Conservation (phyloP, 768 basidiomycete species). For the Sarcodon sp. region DNA sequence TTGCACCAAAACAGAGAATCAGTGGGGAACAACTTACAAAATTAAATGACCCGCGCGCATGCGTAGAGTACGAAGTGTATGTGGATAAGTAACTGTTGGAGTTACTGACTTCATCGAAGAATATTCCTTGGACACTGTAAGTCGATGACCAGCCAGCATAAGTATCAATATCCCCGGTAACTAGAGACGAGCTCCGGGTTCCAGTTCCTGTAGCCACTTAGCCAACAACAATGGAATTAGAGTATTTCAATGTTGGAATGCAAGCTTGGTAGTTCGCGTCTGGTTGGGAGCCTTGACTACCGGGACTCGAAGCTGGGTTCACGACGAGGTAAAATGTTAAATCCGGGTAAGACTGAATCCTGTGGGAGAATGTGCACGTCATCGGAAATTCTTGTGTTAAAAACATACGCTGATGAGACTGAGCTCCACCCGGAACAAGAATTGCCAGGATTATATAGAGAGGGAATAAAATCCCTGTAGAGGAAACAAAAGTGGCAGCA, state of each 20-base stretch:
- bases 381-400: no score
- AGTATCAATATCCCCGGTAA: slow-evolving; percentile 16
- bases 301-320: slow-evolving; percentile 21
- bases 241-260: slow-evolving; percentile 9
- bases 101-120: slow-evolving; percentile 21
- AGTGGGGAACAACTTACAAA: slow-evolving; percentile 8
- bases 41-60: slow-evolving; percentile 9
- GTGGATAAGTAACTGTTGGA: slow-evolving; percentile 6
- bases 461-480: slow-evolving; percentile 7
- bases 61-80: slow-evolving; percentile 13
- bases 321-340: slow-evolving; percentile 18
- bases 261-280: slow-evolving; percentile 18
- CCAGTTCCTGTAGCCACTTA: slow-evolving; percentile 19
- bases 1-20: no score
- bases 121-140: slow-evolving; percentile 20
- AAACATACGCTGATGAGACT: no score
- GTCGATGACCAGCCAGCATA: slow-evolving; percentile 17
- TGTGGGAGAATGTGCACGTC: no score
- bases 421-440: no score
- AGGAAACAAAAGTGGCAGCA: no score
- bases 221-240: slow-evolving; percentile 18
- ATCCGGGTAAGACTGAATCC: slow-evolving; percentile 5
- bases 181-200: slow-evolving; percentile 8
- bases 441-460: no score
- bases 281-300: slow-evolving; percentile 14